phyloP scores from a whole-genome alignment of 2,329 filamentous ascomycete species.

The Fusarium veterinarium region DNA sequence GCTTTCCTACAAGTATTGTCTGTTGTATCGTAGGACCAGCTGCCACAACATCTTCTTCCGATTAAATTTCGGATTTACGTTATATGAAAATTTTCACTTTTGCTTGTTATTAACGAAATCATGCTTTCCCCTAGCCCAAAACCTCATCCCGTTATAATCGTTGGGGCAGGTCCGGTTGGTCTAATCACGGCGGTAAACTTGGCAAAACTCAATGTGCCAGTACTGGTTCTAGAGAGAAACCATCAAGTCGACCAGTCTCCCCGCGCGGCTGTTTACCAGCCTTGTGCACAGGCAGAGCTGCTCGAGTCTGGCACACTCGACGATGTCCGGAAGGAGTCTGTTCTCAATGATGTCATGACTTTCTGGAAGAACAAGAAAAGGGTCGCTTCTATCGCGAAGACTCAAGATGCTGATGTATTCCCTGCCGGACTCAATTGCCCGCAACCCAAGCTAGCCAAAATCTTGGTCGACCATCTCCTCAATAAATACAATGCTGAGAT shows the following conservation, averaged over 20 bases:
- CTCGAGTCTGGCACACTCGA: not conserved
- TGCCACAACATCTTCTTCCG: too few relatives aligned
- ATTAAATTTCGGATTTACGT: accelerated
- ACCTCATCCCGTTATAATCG: not conserved
- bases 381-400: not conserved
- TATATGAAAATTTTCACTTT: not conserved
- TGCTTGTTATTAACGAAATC: accelerated
- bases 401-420: not conserved
- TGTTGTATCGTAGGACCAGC: too few relatives aligned
- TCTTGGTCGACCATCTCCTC: not conserved
- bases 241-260: not conserved
- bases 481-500: not conserved
- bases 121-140: not conserved
- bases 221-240: not conserved
- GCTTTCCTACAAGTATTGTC: accelerated
- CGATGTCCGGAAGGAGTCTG: not conserved
- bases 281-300: not conserved
- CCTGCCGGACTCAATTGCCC: not conserved
- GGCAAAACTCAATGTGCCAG: not conserved
- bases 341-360: not conserved
- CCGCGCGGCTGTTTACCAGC: not conserved
- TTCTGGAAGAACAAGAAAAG: not conserved
- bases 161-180: not conserved
- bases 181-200: not conserved
- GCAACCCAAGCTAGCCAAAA: not conserved